Evolutionary conservation across 2,329 filamentous ascomycete species (phyloP).

Genomic region (Claviceps citrina): DNA sequence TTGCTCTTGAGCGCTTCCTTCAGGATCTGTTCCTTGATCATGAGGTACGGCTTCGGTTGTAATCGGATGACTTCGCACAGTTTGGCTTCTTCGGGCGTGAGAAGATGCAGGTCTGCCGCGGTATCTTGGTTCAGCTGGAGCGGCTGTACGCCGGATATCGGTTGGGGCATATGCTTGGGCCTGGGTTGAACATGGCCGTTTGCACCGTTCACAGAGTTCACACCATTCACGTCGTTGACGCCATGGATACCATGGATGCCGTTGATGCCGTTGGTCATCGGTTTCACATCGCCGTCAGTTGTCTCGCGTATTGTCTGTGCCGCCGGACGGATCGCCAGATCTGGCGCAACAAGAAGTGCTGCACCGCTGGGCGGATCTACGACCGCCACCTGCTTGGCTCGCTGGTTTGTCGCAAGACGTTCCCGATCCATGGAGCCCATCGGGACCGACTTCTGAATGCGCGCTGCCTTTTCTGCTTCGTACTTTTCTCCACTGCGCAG

Average conservation of each 20-base stretch:
- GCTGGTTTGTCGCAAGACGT: slow-evolving; percentile 54
- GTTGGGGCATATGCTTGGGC: slow-evolving; percentile 37
- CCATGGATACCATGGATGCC: slow-evolving; percentile 16
- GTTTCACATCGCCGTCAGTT: slow-evolving; percentile 37
- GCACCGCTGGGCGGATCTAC: slow-evolving; percentile 61
- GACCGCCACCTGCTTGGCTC: slow-evolving; percentile 49
- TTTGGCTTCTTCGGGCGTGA: slow-evolving; percentile 71
- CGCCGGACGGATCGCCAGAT: slow-evolving; percentile 49
- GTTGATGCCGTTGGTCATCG: slow-evolving; percentile 39
- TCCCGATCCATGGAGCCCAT: slow-evolving; percentile 77
- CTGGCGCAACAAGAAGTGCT: slow-evolving; percentile 61
- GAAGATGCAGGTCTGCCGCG: slow-evolving; percentile 67
- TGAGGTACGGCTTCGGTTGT: slow-evolving; percentile 86
- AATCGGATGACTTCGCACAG: slow-evolving; percentile 72
- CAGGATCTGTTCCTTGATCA: slow-evolving; percentile 85
- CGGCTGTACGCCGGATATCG: slow-evolving; percentile 45
- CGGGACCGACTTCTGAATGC: slow-evolving; percentile 54
- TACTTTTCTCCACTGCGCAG: slow-evolving; percentile 81
- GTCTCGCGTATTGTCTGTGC: slow-evolving; percentile 19
- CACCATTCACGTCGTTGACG: neutral
- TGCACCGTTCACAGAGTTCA: slow-evolving; percentile 19
- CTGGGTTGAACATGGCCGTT: slow-evolving; percentile 23
- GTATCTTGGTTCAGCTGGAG: slow-evolving; percentile 60
- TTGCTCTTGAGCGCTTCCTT: slow-evolving; percentile 82
- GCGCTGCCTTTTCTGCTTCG: slow-evolving; percentile 68